phyloP scores from a whole-genome alignment of 169 alveolate genomes.

The Plasmodium yoelii region DNA sequence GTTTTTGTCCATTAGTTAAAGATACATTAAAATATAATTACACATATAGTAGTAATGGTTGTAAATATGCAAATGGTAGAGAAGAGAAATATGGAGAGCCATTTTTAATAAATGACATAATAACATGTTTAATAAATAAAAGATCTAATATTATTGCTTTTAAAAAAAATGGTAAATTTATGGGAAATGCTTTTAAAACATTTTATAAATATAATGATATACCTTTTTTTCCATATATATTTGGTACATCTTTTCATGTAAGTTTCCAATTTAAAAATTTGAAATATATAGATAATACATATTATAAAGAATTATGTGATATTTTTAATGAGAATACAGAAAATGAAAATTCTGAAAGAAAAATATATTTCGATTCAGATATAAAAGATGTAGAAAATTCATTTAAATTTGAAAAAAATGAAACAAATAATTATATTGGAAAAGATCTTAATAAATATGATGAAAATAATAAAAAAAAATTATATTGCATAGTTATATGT shows the following conservation, averaged over 20 bases:
- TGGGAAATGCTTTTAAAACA: slow-evolving; percentile 70
- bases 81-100: slow-evolving; percentile 41
- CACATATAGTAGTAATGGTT: slow-evolving; percentile 70
- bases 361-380: slow-evolving; percentile 11
- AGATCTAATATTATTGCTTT: slow-evolving; percentile 49
- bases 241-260: slow-evolving; percentile 58
- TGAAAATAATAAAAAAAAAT: slow-evolving; percentile 67
- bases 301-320: slow-evolving; percentile 18
- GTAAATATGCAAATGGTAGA: slow-evolving; percentile 53
- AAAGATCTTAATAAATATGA: neutral
- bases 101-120: slow-evolving; percentile 36
- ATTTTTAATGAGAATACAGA: neutral
- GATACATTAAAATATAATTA: slow-evolving; percentile 69
- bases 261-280: slow-evolving; percentile 55
- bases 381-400: neutral
- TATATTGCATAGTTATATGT: slow-evolving; percentile 84
- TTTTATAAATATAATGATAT: slow-evolving; percentile 71
- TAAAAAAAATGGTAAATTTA: slow-evolving; percentile 64
- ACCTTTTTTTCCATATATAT: slow-evolving; percentile 68
- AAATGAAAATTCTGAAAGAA: slow-evolving; percentile 7
- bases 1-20: slow-evolving; percentile 56
- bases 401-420: neutral
- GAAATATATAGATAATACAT: slow-evolving; percentile 35
- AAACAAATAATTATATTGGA: too few species aligned
- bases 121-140: slow-evolving; percentile 69